Percentiles rank a stretch among this genome's conserved stretches.
phyloP scores from a whole-genome alignment of 1,139 yeast species.

The Debaryomyces nepalensis region DNA sequence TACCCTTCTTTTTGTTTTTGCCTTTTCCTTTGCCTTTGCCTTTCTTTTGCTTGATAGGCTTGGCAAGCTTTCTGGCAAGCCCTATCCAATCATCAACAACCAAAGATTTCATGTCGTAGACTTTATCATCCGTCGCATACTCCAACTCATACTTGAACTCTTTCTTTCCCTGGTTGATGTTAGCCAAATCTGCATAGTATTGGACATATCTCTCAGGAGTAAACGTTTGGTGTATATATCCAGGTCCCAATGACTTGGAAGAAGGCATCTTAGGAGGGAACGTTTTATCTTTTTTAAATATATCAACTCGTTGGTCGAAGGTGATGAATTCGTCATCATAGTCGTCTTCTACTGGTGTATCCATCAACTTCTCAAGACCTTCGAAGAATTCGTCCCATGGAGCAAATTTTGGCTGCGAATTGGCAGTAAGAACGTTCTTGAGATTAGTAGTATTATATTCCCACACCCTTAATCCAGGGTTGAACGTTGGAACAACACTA shows the following conservation, averaged over 20 bases:
- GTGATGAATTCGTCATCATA: conserved; percentile 17
- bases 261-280: conserved; percentile 69
- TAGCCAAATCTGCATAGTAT: conserved; percentile 65
- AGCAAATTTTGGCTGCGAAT: conserved; percentile 23
- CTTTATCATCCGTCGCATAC: conserved; percentile 66
- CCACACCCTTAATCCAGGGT: conserved; percentile 84
- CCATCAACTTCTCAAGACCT: conserved; percentile 43
- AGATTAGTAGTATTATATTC: conserved; percentile 75
- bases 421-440: conserved; percentile 23
- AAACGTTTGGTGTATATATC: conserved; percentile 67
- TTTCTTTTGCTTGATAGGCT: conserved; percentile 31
- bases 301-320: conserved; percentile 3
- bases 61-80: conserved; percentile 58
- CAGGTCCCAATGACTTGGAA: conserved; percentile 68
- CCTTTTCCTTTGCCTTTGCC: conserved; percentile 14
- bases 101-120: conserved; percentile 58
- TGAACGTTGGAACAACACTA: conserved; percentile 83
- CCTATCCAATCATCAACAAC: conserved; percentile 65
- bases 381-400: conserved; percentile 63
- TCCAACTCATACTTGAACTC: conserved; percentile 65
- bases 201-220: conserved; percentile 76
- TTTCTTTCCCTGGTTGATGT: conserved; percentile 51
- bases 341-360: conserved; percentile 24
- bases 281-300: conserved; percentile 56
- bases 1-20: conserved; percentile 20